A percentile compares a stretch with the other conserved stretches of the same genome.
Conservation (phyloP, 192 early-diverging fungal genomes). For the Gaertneriomyces sp. region DNA sequence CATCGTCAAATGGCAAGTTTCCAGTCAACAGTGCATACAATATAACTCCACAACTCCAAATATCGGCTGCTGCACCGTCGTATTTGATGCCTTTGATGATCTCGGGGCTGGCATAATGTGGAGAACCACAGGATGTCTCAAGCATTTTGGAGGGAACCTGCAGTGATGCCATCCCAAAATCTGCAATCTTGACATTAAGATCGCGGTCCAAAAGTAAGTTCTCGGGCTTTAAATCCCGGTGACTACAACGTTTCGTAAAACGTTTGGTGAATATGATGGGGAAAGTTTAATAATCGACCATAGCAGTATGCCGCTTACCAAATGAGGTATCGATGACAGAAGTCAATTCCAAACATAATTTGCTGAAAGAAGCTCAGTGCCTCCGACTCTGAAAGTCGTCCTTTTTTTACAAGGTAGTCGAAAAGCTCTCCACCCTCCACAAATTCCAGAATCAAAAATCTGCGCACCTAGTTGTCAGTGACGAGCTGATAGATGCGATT, state of each 20-base stretch:
- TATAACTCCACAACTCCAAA: constrained; percentile 77
- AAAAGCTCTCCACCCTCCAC: constrained; percentile 72
- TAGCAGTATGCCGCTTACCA: constrained; percentile 43
- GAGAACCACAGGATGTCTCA: constrained; percentile 67
- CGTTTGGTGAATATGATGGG: background rate
- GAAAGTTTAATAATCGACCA: background rate
- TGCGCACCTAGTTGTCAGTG: constrained; percentile 18
- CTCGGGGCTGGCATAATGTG: constrained; percentile 72
- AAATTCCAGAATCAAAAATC: constrained; percentile 65
- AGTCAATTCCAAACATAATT: constrained; percentile 91
- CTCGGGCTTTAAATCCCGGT: constrained; percentile 60
- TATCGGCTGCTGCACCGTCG: constrained; percentile 63
- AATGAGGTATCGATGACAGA: constrained; percentile 91
- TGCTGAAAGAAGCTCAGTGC: constrained; percentile 93
- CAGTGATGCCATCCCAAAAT: constrained; percentile 89
- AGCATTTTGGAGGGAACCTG: constrained; percentile 50
- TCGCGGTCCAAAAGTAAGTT: constrained; percentile 84
- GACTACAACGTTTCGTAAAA: constrained; percentile 27
- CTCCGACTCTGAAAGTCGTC: constrained; percentile 74
- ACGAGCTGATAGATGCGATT: background rate
- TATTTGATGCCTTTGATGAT: constrained; percentile 67
- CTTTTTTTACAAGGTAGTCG: constrained; percentile 62
- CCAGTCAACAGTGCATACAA: constrained; percentile 68
- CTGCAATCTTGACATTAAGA: constrained; percentile 93
- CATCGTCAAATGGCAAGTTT: constrained; percentile 72